These are phyloP conservation scores for Royoungia palumana DNA, from an alignment of 768 basidiomycete genomes.

Conservation along the genomic window DNA sequence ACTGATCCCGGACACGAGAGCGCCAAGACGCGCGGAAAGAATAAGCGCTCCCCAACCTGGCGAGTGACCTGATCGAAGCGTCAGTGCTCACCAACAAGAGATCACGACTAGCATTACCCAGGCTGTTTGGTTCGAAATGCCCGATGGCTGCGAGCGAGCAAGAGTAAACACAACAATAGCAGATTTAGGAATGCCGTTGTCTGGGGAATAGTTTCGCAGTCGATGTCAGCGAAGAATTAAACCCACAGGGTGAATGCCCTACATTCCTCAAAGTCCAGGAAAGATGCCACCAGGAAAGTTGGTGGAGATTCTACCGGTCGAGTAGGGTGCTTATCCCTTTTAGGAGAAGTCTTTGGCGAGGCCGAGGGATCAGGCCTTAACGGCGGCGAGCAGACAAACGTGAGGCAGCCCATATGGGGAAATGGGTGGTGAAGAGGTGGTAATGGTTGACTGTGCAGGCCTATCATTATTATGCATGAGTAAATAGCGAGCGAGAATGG, in stretches of 20 bases:
- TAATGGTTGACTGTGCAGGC: slow-evolving; percentile 42
- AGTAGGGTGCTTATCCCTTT: slow-evolving; percentile 24
- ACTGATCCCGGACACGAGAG: slow-evolving; percentile 40
- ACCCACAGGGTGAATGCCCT: slow-evolving; percentile 18
- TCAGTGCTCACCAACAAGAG: slow-evolving; percentile 3
- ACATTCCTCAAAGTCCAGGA: slow-evolving; percentile 65
- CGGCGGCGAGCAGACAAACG: slow-evolving; percentile 44
- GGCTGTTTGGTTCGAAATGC: slow-evolving; percentile 17
- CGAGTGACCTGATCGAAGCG: slow-evolving; percentile 13
- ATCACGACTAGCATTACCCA: slow-evolving; percentile 38
- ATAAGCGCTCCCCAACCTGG: slow-evolving; percentile 37
- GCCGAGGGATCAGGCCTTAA: slow-evolving; percentile 23
- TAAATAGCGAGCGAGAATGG: not conserved
- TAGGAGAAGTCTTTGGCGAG: slow-evolving; percentile 26
- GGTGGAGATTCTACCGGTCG: slow-evolving; percentile 28
- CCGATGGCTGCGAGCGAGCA: slow-evolving; percentile 31
- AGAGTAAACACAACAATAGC: slow-evolving; percentile 31
- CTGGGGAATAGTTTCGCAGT: slow-evolving; percentile 32
- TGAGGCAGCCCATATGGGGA: slow-evolving; percentile 40
- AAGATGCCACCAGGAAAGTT: slow-evolving; percentile 50
- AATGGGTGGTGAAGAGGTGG: slow-evolving; percentile 40
- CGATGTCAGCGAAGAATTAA: not conserved
- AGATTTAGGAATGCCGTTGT: slow-evolving; percentile 37
- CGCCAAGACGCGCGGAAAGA: slow-evolving; percentile 44
- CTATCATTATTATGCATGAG: slow-evolving; percentile 27